Evolutionary conservation across 2,329 filamentous ascomycete species (phyloP).

Genomic region (Paracoccidioides brasiliensis): DNA sequence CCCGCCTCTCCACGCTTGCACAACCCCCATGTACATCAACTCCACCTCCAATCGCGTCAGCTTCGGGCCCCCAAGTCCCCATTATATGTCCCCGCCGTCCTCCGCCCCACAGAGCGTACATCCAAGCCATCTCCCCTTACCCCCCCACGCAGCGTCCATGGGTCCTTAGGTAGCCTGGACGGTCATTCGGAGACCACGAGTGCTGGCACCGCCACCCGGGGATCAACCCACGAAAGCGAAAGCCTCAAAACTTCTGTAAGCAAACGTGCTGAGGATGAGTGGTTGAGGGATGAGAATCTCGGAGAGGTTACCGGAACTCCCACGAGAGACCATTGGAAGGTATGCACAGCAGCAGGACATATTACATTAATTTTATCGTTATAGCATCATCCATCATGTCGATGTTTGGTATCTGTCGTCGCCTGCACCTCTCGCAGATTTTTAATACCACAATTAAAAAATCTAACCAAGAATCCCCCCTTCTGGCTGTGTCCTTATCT

Average conservation of each 20-base stretch:
- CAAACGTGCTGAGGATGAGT: conserved; percentile 40
- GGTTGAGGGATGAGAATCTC: conserved; percentile 39
- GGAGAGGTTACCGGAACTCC: conserved; percentile 46
- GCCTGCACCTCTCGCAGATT: no score
- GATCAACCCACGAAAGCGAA: conserved; percentile 31
- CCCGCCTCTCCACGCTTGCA: conserved; percentile 38
- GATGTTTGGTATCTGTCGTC: no score
- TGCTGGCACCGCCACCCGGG: conserved; percentile 24
- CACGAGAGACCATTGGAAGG: conserved; percentile 54
- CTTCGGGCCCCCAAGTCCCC: conserved; percentile 47
- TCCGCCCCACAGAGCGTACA: conserved; percentile 47
- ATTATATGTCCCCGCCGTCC: conserved; percentile 49
- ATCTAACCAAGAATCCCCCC: background rate
- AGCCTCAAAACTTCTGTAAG: conserved; percentile 31
- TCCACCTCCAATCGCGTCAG: conserved; percentile 38
- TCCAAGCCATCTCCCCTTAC: conserved; percentile 33
- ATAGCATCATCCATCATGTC: no score
- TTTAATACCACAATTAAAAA: background rate
- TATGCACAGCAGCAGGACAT: conserved; percentile 15
- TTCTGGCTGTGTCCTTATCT: conserved; percentile 1
- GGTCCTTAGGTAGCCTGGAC: conserved; percentile 38
- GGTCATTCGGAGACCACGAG: conserved; percentile 12
- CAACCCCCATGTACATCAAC: conserved; percentile 19
- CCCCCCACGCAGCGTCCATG: conserved; percentile 41
- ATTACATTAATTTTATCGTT: no score